phyloP scores from a whole-genome alignment of 768 basidiomycete species.

The Lactarius akahatsu region DNA sequence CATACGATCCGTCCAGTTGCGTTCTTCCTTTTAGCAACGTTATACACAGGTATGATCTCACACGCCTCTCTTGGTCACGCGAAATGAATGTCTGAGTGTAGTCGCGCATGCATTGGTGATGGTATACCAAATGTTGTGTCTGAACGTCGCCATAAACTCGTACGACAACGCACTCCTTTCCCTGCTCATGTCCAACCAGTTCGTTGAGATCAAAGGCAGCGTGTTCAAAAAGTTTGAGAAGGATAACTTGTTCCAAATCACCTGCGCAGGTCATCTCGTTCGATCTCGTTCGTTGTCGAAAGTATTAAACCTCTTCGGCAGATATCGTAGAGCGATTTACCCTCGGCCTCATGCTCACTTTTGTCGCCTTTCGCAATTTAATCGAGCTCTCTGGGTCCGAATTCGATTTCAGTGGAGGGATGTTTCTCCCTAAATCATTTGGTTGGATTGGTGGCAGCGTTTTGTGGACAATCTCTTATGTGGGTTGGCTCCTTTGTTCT shows the following conservation, averaged over 20 bases:
- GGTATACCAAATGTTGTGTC: slow-evolving; percentile 90
- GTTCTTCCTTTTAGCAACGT: slow-evolving; percentile 77
- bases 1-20: slow-evolving; percentile 76
- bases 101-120: slow-evolving; percentile 91
- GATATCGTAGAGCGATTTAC: slow-evolving; percentile 99
- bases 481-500: slow-evolving; percentile 40
- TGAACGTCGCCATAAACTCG: slow-evolving; percentile 98
- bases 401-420: slow-evolving; percentile 70
- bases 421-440: slow-evolving; percentile 77
- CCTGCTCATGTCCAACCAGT: slow-evolving; percentile 94
- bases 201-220: slow-evolving; percentile 98
- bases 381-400: slow-evolving; percentile 92
- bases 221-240: slow-evolving; percentile 99
- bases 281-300: not conserved
- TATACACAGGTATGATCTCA: slow-evolving; percentile 70
- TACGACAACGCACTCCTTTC: slow-evolving; percentile 96
- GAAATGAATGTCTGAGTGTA: slow-evolving; percentile 35
- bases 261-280: slow-evolving; percentile 78
- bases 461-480: slow-evolving; percentile 87
- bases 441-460: slow-evolving; percentile 80
- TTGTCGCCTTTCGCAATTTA: slow-evolving; percentile 91
- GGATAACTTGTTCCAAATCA: slow-evolving; percentile 97
- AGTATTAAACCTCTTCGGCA: slow-evolving; percentile 34
- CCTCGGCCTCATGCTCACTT: slow-evolving; percentile 82
- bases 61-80: not conserved